Evolutionary conservation across 495 filamentous ascomycete species (phyloP), one percentile per base, ranked within the genome.

Genomic region (Aspergillus biplanus): DNA sequence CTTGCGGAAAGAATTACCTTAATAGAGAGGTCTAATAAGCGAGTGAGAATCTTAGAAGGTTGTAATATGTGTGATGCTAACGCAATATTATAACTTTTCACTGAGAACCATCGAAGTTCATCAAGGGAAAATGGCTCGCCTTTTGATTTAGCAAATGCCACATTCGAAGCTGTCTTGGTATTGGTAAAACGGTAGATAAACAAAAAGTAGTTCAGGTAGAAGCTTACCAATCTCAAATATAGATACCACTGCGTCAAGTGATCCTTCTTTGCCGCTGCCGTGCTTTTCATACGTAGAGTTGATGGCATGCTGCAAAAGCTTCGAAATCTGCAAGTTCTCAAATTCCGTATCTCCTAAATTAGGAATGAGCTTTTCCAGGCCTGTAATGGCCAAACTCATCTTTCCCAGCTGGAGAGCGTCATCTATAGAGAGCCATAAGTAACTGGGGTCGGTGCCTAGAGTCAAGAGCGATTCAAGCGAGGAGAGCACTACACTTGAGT

Each of bases 61-160:
- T 89, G 87, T 12, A 65, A 72, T 0, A 78, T 78, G 37, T 85
- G 84, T 44, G 84, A 76, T 65, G 87, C 86, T 3, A 93, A 69
- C 0, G 86, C 84, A 31, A 92, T 71, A 65, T 93, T 92, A 72
- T 95, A 96, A 7, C 86, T 84, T 65, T 88, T 92, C 58, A 86
- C 84, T 52, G 86, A 87, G 73, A 96, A 92, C 92, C 92, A 95
- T 69, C 94, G 82, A 3, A 94, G 77, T 62, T 96, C 91, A 32
- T 75, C 74, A 21, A 81, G 76, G 83, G 71, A 90, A 89, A 13
- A 83, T 61, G 32, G 70, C 61, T 52, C 63, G 37, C 59, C 21
- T 27, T 27, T 27, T 72, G 39, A 52, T 69, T 44, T 33, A 75
- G 54, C 71, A 27, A 11, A 21, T 33, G 68, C 68, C 74, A 79